Evolutionary conservation across 2,329 filamentous ascomycete genomes (phyloP), one percentile per base, ranked within the genome.

Genomic region (Aspergillus pseudonomiae): DNA sequence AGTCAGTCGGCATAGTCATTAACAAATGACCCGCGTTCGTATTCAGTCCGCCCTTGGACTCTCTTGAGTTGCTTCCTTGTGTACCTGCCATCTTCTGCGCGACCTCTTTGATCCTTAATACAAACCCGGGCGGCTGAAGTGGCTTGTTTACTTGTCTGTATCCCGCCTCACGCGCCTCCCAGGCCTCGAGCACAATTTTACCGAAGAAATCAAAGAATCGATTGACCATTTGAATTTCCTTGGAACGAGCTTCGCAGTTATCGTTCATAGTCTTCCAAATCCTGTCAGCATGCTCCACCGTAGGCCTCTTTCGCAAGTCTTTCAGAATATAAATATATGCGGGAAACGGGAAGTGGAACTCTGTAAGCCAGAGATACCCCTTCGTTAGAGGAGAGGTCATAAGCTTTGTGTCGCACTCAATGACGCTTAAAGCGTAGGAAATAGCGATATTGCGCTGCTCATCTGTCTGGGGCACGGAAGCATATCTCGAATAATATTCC

Each of bases 301-400:
- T 52, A 16, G 83, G 82, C 11, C 78, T 74, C 36, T 64, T 73
- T 46, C 70, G 75, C 39, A 85, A 62, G 32, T 83, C 77, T 63
- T 83, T 77, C 0, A 79, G 64, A 7, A 84, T 65, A 50, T 84
- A 78, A 12, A 84, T 72, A 65, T 84, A 85, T 1, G 81, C 82
- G 0, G 79, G 79, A 50, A 84, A 80, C 0, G 83, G 84, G 61
- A 85, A 84, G 66, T 85, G 70, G 28, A 78, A 72, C 5, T 78
- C 71, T 1, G 75, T 59, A 1, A 81, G 64, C 84, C 83, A 85
- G 6, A 63, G 66, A 61, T 75, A 85, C 4, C 75, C 70, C 68
- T 75, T 79, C 3, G 74, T 80, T 0, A 81, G 70, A 1, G 79
- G 74, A 0, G 81, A 82, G 1, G 68, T 73, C 66, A 80, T 77